Base-by-base conservation (phyloP, 108 stramenopile species). In the Skeletonema potamos region DNA sequence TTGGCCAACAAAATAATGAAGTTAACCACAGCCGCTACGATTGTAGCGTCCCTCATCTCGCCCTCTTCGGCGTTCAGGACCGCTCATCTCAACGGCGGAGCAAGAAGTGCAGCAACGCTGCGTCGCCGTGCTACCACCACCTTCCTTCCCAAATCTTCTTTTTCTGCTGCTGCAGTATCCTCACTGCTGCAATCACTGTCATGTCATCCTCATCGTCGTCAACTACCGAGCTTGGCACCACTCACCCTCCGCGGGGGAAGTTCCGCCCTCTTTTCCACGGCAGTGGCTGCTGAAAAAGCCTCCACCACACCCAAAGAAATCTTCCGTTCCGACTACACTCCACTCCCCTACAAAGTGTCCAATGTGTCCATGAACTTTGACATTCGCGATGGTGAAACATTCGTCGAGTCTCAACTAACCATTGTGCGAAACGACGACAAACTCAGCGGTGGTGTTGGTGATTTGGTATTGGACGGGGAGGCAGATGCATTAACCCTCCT, bases 401-500 rank as follows among this genome's bases (percentile, higher is more conserved):
- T 68, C 0, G 90, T 95, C 6, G 81, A 69, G 1, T 72, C 64
- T 7, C 12, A 32, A 30, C 20, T 66, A n/a, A 54, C 46, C 64
- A 65, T 65, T 32, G 64, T 44, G 3, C 26, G 29, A 27, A 62
- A 66, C 22, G 17, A 70, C 55, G 72, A 60, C 72, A 37, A n/a
- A n/a, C n/a, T n/a, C n/a, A n/a, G n/a, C n/a, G 63, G 37, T 0
- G 82, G 39, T 13, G 39, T 30, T 15, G 56, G 27, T 27, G 87
- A 91, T 58, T 65, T 97, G 66, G 84, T 93, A 9, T 77, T 97
- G 27, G 94, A 98, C 72, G 96, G 96, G 8, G 93, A 95, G 63
- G 87, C 84, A 59, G 81, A 86, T 10, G 75, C 73, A 29, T 62
- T 90, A 9, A 83, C 84, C 20, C 56, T 93, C 0, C 39, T 83